Evolutionary conservation across 192 early-diverging fungal genomes (phyloP).

Genomic region (Linnemannia exigua): DNA sequence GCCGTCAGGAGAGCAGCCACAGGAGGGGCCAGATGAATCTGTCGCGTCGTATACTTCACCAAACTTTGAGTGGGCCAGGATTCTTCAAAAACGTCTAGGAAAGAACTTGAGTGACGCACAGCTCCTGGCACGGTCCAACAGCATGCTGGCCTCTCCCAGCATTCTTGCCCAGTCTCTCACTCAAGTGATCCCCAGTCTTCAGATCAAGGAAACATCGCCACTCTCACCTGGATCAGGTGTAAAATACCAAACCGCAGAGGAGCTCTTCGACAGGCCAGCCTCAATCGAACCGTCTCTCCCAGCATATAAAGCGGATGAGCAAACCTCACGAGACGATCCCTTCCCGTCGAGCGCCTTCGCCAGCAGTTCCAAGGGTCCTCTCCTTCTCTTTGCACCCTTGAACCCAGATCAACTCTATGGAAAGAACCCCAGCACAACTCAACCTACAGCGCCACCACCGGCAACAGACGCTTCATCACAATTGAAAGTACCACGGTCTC

Average conservation of each 20-base stretch:
- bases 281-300: constrained; percentile 30
- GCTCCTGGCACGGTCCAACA: constrained; percentile 44
- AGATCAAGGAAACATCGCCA: constrained; percentile 41
- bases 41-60: constrained; percentile 47
- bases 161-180: constrained; percentile 50
- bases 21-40: constrained; percentile 14
- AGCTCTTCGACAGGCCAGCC: constrained; percentile 53
- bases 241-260: constrained; percentile 51
- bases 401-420: constrained; percentile 43
- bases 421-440: constrained; percentile 16
- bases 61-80: constrained; percentile 48
- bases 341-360: constrained; percentile 40
- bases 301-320: constrained; percentile 27
- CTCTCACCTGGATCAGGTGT: constrained; percentile 23
- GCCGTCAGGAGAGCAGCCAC: not conserved
- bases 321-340: constrained; percentile 17
- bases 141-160: constrained; percentile 53
- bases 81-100: constrained; percentile 39
- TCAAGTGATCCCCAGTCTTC: constrained; percentile 49
- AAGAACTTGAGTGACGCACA: constrained; percentile 51
- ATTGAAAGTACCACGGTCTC: constrained; percentile 12
- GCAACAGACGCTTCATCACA: not conserved
- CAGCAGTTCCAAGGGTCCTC: constrained; percentile 10
- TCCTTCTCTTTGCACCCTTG: constrained; percentile 47
- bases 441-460: constrained; percentile 35